Evolutionary conservation across 768 basidiomycete genomes (phyloP).

Genomic region (Pholiota microspora): DNA sequence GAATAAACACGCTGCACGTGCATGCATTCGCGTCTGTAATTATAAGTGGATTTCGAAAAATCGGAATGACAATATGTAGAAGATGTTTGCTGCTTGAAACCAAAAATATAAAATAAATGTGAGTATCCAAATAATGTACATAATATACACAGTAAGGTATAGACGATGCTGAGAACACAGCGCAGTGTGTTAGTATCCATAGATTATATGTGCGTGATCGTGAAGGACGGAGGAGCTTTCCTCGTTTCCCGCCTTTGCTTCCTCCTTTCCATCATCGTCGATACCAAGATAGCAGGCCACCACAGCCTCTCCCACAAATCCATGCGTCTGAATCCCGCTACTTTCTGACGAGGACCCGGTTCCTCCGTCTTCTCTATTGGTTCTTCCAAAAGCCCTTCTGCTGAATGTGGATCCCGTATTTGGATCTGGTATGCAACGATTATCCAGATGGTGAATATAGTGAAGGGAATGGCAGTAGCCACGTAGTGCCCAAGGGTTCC

Average conservation of each 20-base stretch:
- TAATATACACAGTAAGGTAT: too few relatives aligned
- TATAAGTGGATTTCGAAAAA: too few relatives aligned
- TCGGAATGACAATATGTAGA: too few relatives aligned
- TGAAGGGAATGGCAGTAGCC: conserved; percentile 38
- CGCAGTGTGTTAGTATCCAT: neutral
- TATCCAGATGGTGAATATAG: conserved; percentile 42
- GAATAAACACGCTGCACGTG: too few relatives aligned
- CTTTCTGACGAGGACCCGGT: neutral
- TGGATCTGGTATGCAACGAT: conserved; percentile 44
- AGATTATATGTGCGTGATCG: neutral
- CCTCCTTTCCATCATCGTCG: conserved; percentile 14
- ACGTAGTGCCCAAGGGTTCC: conserved; percentile 38
- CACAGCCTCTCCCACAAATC: conserved; percentile 16
- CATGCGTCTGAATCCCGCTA: conserved; percentile 8
- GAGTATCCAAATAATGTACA: too few relatives aligned
- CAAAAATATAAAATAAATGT: too few relatives aligned
- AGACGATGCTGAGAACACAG: neutral
- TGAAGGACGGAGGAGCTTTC: neutral
- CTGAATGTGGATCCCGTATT: conserved; percentile 12
- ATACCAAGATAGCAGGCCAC: conserved; percentile 20
- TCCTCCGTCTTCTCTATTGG: neutral
- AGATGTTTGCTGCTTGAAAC: too few relatives aligned
- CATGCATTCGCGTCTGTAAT: too few relatives aligned
- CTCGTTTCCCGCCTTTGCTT: conserved; percentile 8
- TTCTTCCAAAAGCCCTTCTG: neutral